Conservation (phyloP, 441 rosid genomes). For the Populus hybrid region DNA sequence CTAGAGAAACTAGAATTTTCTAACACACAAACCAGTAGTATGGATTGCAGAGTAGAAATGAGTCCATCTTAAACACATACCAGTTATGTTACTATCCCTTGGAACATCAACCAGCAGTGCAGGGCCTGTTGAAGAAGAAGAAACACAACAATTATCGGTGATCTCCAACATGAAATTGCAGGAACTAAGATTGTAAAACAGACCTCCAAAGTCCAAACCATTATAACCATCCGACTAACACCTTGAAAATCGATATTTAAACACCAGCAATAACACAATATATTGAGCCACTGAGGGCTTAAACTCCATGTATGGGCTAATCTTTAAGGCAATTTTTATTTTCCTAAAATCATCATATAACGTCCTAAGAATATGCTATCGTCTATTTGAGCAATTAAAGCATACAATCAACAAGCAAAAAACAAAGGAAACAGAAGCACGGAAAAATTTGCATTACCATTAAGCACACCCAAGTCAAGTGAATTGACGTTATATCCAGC, state of each 20-base stretch:
- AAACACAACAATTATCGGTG: neutral
- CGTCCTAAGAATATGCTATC: no score
- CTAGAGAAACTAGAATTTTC: no score
- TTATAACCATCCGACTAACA: neutral
- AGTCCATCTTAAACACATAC: slow-evolving; percentile 23
- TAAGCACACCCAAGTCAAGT: slow-evolving; percentile 56
- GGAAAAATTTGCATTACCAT: slow-evolving; percentile 34
- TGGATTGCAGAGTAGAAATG: no score
- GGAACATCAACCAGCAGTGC: slow-evolving; percentile 58
- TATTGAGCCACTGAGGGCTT: no score
- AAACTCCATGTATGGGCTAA: no score
- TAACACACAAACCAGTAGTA: no score
- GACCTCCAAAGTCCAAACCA: neutral
- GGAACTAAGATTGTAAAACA: neutral
- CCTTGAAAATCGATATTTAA: no score
- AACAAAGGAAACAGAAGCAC: neutral
- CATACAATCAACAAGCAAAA: neutral
- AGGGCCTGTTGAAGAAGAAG: slow-evolving; percentile 35
- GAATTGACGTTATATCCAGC: slow-evolving; percentile 74
- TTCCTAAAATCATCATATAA: no score
- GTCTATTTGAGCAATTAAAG: no score
- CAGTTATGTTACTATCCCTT: slow-evolving; percentile 51
- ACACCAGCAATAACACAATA: no score
- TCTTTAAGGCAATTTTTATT: no score
- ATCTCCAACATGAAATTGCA: neutral